phyloP scores from a whole-genome alignment of 2,329 filamentous ascomycete species.

The Sarocladium oryzae region DNA sequence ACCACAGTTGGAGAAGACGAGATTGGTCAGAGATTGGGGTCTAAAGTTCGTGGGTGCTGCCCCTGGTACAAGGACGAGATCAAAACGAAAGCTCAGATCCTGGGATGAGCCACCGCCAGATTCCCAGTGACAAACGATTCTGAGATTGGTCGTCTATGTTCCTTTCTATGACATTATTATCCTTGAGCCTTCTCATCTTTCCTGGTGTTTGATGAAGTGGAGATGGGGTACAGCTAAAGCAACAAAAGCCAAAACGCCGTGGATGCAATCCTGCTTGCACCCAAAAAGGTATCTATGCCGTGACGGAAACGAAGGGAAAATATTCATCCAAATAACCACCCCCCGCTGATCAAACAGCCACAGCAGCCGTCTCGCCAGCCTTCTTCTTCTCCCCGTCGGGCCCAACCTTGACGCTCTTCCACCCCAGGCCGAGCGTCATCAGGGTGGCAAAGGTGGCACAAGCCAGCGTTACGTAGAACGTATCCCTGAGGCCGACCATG shows the following conservation, averaged over 20 bases:
- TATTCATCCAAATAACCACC: too few relatives aligned
- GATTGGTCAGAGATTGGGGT: conserved; percentile 68
- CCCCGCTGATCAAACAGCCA: background rate
- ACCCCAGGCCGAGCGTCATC: conserved; percentile 36
- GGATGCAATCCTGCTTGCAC: background rate
- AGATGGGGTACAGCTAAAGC: conserved; percentile 7
- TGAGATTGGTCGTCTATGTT: background rate
- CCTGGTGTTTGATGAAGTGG: conserved; percentile 8
- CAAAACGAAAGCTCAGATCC: conserved; percentile 15
- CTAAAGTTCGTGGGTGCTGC: conserved; percentile 56
- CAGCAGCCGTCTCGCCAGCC: conserved; percentile 18
- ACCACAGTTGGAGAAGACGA: conserved; percentile 56
- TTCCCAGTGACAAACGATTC: background rate
- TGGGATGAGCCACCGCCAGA: conserved; percentile 32
- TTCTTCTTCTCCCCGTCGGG: conserved; percentile 21
- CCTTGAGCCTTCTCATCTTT: background rate
- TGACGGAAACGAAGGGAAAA: background rate
- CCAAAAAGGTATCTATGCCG: conserved; percentile 5
- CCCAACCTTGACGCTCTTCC: conserved; percentile 47
- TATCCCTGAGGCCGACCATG: conserved; percentile 41
- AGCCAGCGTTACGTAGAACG: conserved; percentile 46
- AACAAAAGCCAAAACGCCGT: background rate
- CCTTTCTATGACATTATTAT: background rate
- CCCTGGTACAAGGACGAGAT: conserved; percentile 13
- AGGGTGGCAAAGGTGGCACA: conserved; percentile 41